Conservation (phyloP, 495 filamentous ascomycete species). For the Aspergillus heteromorphus region DNA sequence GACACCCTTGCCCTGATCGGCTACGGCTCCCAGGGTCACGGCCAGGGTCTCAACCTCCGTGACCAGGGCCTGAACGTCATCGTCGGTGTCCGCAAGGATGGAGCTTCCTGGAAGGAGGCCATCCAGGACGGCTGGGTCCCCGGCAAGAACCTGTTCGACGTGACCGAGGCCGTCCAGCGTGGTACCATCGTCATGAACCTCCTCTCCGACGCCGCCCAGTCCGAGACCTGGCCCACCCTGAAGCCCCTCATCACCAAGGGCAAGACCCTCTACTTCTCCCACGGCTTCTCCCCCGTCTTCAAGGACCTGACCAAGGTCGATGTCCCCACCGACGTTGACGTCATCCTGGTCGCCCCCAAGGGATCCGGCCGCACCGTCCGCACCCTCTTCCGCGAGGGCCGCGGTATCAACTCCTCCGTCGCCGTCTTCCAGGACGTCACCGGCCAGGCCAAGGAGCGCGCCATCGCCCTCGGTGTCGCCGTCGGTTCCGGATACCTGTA, state of each 20-base stretch:
- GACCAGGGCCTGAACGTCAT: constrained; percentile 99
- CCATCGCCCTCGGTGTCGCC: constrained; percentile 92
- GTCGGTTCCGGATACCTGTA: constrained; percentile 97
- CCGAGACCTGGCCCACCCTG: constrained; percentile 95
- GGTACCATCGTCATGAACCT: constrained; percentile 99
- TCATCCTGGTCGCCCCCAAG: constrained; percentile 98
- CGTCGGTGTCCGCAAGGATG: constrained; percentile 95
- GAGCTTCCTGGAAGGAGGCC: constrained; percentile 96
- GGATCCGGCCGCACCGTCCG: constrained; percentile 97
- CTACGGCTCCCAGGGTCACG: constrained; percentile 98
- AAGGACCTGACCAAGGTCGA: constrained; percentile 99
- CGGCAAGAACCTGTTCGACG: constrained; percentile 95
- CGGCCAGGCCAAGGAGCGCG: constrained; percentile 96
- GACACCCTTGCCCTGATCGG: constrained; percentile 98
- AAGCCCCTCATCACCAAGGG: constrained; percentile 98
- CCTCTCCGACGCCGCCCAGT: constrained; percentile 93
- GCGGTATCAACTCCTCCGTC: constrained; percentile 98
- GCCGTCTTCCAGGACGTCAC: constrained; percentile 99
- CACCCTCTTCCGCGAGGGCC: constrained; percentile 93
- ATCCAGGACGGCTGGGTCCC: constrained; percentile 96
- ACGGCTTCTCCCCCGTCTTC: constrained; percentile 99
- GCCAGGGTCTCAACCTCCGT: constrained; percentile 97
- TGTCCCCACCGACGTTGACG: constrained; percentile 88
- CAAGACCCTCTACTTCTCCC: constrained; percentile 99
- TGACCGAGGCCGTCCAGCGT: constrained; percentile 88